Percentiles rank a stretch among this genome's conserved stretches.
phyloP scores from a whole-genome alignment of 306 rosid genomes.

The Begonia fuchsioides region DNA sequence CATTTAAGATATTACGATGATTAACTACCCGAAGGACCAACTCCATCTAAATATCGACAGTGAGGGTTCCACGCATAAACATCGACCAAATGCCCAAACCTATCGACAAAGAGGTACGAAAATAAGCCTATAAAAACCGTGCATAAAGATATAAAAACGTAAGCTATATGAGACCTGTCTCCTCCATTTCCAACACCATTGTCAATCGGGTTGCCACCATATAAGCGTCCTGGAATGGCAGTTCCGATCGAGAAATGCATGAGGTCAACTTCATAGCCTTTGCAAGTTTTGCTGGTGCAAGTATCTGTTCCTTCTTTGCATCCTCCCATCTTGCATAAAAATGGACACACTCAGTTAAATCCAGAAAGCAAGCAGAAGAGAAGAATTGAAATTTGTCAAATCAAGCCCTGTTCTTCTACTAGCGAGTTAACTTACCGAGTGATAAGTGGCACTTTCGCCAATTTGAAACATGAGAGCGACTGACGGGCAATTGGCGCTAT shows the following conservation, averaged over 20 bases:
- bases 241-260: slow-evolving; percentile 91
- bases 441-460: slow-evolving; percentile 70
- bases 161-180: slow-evolving; percentile 43
- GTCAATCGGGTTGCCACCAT: slow-evolving; percentile 71
- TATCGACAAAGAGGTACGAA: slow-evolving; percentile 14
- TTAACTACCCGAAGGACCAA: slow-evolving; percentile 48
- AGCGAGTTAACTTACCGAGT: slow-evolving; percentile 35
- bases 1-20: not conserved
- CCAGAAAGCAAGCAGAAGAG: not conserved
- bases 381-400: slow-evolving; percentile 1
- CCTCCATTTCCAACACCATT: slow-evolving; percentile 58
- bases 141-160: not conserved
- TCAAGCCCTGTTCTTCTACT: not conserved
- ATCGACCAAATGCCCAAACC: slow-evolving; percentile 89
- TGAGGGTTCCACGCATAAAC: slow-evolving; percentile 94
- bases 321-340: slow-evolving; percentile 76
- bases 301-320: slow-evolving; percentile 50
- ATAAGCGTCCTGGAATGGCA: slow-evolving; percentile 88
- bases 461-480: slow-evolving; percentile 90
- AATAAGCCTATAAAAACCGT: slow-evolving; percentile 1
- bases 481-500: slow-evolving; percentile 66
- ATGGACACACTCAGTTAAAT: slow-evolving; percentile 10
- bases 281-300: slow-evolving; percentile 80
- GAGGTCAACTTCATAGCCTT: slow-evolving; percentile 84
- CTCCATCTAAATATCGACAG: slow-evolving; percentile 79